These are phyloP conservation scores for Diplotaxis tenuifolia DNA, from an alignment of 345 rosid genomes.

Conservation along the genomic window DNA sequence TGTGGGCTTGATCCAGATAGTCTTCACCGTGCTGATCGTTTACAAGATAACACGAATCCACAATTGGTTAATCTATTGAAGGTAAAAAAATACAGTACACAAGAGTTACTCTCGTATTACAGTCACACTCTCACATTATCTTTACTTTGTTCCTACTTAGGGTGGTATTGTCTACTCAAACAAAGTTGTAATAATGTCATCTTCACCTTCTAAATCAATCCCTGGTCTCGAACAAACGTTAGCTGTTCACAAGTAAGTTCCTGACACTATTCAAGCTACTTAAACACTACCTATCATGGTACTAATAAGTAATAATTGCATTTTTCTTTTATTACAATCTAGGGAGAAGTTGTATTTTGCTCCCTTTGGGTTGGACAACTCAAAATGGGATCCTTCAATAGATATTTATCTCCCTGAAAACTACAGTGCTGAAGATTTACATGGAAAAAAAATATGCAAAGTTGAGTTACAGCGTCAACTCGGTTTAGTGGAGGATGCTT, in stretches of 20 bases:
- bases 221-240: slow-evolving; percentile 64
- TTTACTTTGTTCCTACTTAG: slow-evolving; percentile 35
- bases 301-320: not conserved
- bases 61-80: slow-evolving; percentile 63
- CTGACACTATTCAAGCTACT: not conserved
- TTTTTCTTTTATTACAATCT: slow-evolving; percentile 11
- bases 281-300: not conserved
- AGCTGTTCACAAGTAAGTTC: slow-evolving; percentile 56
- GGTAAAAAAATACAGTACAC: slow-evolving; percentile 43
- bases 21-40: slow-evolving; percentile 79
- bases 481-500: slow-evolving; percentile 44
- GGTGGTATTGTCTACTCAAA: slow-evolving; percentile 84
- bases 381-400: slow-evolving; percentile 65
- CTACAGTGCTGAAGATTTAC: slow-evolving; percentile 52
- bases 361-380: slow-evolving; percentile 55
- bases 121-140: slow-evolving; percentile 6
- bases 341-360: slow-evolving; percentile 70
- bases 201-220: slow-evolving; percentile 47
- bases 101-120: not conserved
- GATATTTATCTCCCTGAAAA: slow-evolving; percentile 62
- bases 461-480: slow-evolving; percentile 49
- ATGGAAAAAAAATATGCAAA: slow-evolving; percentile 62
- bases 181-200: slow-evolving; percentile 58
- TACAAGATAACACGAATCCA: slow-evolving; percentile 64
- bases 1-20: slow-evolving; percentile 79